These are phyloP conservation scores for Dryadomyces quercivorus DNA, from an alignment of 2,329 filamentous ascomycete species.

Conservation along the genomic window DNA sequence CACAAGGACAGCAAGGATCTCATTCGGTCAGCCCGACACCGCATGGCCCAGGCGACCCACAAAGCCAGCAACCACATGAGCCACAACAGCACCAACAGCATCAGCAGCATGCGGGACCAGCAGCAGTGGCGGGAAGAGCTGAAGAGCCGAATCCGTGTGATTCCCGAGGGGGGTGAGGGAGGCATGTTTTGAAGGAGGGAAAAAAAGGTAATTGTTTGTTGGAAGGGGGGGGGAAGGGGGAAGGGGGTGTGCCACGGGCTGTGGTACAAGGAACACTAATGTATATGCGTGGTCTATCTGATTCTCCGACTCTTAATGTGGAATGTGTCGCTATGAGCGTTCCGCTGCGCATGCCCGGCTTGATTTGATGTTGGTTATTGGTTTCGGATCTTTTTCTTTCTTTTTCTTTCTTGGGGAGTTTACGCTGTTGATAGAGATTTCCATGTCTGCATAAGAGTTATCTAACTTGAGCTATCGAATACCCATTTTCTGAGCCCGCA, in stretches of 20 bases:
- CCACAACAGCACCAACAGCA: not conserved
- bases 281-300: not conserved
- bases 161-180: slow-evolving; percentile 15
- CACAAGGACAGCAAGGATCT: not conserved
- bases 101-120: slow-evolving; percentile 15
- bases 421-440: not conserved
- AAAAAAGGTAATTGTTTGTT: not conserved
- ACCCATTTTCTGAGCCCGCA: not conserved
- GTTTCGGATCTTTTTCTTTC: not conserved
- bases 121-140: slow-evolving; percentile 21
- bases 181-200: not conserved
- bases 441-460: not conserved
- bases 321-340: not conserved
- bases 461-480: not conserved
- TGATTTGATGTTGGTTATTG: not conserved
- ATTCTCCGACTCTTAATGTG: not conserved
- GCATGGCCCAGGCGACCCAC: slow-evolving; percentile 7
- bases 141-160: slow-evolving; percentile 23
- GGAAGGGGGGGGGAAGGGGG: too few relatives aligned
- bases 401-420: not conserved
- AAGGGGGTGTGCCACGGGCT: not conserved
- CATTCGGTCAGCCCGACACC: slow-evolving; percentile 5
- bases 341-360: not conserved
- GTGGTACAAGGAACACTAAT: not conserved
- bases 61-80: slow-evolving; percentile 3